phyloP scores from a whole-genome alignment of 305 asterid species.

The Rubia balearica region DNA sequence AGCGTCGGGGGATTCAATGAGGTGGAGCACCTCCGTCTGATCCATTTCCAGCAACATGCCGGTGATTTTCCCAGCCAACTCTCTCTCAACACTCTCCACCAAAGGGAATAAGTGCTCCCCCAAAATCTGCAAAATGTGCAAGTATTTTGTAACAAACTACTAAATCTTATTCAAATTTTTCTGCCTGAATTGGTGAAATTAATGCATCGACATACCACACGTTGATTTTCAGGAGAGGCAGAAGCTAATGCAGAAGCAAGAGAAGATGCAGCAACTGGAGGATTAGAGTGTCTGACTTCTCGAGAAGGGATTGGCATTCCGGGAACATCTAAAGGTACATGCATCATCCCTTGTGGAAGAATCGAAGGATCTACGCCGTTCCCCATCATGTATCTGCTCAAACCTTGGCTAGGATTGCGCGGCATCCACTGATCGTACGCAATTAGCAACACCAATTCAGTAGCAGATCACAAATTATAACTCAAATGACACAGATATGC shows the following conservation, averaged over 20 bases:
- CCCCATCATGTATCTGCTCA: constrained; percentile 35
- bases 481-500: neutral
- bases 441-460: neutral
- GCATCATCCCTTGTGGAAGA: constrained; percentile 37
- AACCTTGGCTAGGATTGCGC: constrained; percentile 40
- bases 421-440: constrained; percentile 21
- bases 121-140: constrained; percentile 41
- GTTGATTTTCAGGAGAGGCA: constrained; percentile 67
- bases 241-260: constrained; percentile 80
- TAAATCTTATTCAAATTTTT: neutral
- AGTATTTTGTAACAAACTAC: neutral
- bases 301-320: constrained; percentile 27
- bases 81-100: constrained; percentile 49
- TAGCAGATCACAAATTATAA: neutral
- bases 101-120: constrained; percentile 77
- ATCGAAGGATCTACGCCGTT: constrained; percentile 35
- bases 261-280: constrained; percentile 38
- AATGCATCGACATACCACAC: constrained; percentile 32
- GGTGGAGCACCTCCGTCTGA: constrained; percentile 78
- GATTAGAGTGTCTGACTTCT: constrained; percentile 33
- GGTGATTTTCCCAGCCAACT: constrained; percentile 56
- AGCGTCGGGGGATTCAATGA: constrained; percentile 73
- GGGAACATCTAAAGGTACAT: constrained; percentile 33
- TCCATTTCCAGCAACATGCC: constrained; percentile 89
- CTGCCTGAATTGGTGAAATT: neutral